A percentile compares a stretch with the other conserved stretches of the same genome.
Conservation (phyloP, 208 protist species). For the Trichomonas gallinae region DNA sequence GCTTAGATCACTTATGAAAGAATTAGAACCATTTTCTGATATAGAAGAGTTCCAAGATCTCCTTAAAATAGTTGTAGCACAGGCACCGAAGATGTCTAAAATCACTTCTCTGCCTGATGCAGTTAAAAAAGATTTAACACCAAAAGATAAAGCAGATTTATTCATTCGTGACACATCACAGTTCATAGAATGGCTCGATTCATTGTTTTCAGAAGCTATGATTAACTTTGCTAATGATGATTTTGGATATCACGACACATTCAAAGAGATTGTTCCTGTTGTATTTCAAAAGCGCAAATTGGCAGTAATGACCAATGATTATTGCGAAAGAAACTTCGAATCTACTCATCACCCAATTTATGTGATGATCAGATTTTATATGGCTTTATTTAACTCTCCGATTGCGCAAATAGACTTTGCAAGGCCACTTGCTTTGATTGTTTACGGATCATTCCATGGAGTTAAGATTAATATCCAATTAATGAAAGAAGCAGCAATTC, state of each 20-base stretch:
- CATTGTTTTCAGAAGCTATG: neutral
- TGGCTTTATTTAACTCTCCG: neutral
- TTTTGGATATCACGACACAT: neutral
- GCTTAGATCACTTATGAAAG: neutral
- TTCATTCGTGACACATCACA: neutral
- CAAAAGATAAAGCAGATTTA: neutral
- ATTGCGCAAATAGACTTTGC: neutral
- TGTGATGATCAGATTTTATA: neutral
- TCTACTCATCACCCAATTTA: neutral
- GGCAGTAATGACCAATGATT: neutral
- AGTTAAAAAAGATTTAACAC: neutral
- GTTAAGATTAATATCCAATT: neutral
- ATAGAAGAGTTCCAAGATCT: neutral
- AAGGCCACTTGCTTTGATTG: neutral
- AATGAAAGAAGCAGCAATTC: neutral
- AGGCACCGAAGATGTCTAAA: neutral
- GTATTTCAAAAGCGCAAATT: neutral
- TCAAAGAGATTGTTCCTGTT: neutral
- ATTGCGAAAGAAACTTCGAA: neutral
- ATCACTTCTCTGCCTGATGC: neutral
- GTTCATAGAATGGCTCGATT: neutral
- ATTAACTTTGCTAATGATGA: neutral
- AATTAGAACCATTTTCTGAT: neutral
- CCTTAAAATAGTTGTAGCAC: neutral
- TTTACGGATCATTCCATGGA: neutral